A percentile compares a stretch with the other conserved stretches of the same genome.
Conservation (phyloP, 441 rosid genomes). For the Pelargonium exstipulatum region DNA sequence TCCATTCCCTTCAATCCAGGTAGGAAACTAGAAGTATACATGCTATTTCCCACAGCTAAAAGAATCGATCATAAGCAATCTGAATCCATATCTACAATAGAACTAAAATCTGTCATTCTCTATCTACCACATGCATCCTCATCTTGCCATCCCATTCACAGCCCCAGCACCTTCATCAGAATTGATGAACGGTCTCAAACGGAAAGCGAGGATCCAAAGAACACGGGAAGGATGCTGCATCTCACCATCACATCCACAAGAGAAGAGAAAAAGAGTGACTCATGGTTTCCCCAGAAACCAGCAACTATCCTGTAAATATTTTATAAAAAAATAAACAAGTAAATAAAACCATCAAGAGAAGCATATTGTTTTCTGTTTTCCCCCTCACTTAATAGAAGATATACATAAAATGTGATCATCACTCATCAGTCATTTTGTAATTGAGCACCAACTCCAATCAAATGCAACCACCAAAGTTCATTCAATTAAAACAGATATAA, state of each 20-base stretch:
- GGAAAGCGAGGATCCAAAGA: constrained; percentile 16
- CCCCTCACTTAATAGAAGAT: not conserved
- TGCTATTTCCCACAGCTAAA: constrained; percentile 11
- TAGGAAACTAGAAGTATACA: not conserved
- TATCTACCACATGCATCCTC: constrained; percentile 20
- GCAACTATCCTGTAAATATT: constrained; percentile 24
- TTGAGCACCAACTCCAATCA: not conserved
- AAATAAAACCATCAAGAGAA: not conserved
- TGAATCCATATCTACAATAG: constrained; percentile 7
- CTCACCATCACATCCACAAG: constrained; percentile 18
- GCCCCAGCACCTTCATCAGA: constrained; percentile 22
- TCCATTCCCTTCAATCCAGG: not conserved
- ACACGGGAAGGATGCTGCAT: constrained; percentile 6
- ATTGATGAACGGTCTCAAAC: constrained; percentile 9
- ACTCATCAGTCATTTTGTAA: not conserved
- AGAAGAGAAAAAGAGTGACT: constrained; percentile 9
- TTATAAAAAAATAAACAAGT: constrained; percentile 3
- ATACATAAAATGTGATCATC: not conserved
- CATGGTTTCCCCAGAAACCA: constrained; percentile 15
- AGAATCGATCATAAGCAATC: not conserved
- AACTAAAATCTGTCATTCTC: constrained; percentile 12
- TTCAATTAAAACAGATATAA: not conserved
- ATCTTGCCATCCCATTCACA: constrained; percentile 12
- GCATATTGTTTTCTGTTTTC: not conserved
- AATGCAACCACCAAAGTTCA: constrained; percentile 10